These are phyloP conservation scores for Pythium apleroticum DNA, from an alignment of 352 stramenopile genomes.

Conservation along the genomic window DNA sequence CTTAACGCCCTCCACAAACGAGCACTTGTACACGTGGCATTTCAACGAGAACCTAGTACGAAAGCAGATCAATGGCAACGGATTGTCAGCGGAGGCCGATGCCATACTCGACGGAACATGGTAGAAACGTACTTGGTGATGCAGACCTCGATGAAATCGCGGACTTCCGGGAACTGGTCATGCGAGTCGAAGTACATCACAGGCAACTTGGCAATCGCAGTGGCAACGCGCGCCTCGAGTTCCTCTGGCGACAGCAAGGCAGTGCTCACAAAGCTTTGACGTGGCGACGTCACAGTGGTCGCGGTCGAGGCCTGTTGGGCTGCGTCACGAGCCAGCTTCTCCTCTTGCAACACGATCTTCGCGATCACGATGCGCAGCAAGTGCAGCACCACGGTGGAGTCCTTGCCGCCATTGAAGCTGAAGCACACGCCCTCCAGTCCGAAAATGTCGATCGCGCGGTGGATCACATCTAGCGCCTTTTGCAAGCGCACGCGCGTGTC, in stretches of 20 bases:
- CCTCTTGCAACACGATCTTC: slow-evolving; percentile 62
- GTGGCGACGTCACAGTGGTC: slow-evolving; percentile 59
- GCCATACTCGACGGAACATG: background rate
- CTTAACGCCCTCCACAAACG: slow-evolving; percentile 93
- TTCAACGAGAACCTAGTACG: slow-evolving; percentile 42
- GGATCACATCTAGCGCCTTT: slow-evolving; percentile 71
- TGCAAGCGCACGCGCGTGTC: slow-evolving; percentile 51
- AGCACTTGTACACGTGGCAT: slow-evolving; percentile 84
- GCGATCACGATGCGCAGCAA: slow-evolving; percentile 82
- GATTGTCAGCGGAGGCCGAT: background rate
- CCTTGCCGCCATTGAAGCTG: slow-evolving; percentile 93
- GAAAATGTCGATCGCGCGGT: slow-evolving; percentile 82
- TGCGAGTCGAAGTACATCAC: slow-evolving; percentile 97
- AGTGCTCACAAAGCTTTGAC: slow-evolving; percentile 51
- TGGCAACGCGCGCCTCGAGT: slow-evolving; percentile 47
- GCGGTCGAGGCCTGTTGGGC: slow-evolving; percentile 12
- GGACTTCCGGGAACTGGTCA: slow-evolving; percentile 94
- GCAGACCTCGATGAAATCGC: slow-evolving; percentile 84
- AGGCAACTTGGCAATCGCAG: slow-evolving; percentile 53
- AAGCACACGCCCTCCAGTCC: slow-evolving; percentile 76
- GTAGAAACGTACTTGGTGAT: slow-evolving; percentile 38
- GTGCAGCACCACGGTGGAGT: slow-evolving; percentile 91
- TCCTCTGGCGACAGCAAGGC: slow-evolving; percentile 51
- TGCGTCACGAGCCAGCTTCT: slow-evolving; percentile 20
- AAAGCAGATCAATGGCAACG: background rate